These are phyloP conservation scores for Wickerhamomyces chaumierensis DNA, from an alignment of 805 yeast genomes.

Conservation along the genomic window DNA sequence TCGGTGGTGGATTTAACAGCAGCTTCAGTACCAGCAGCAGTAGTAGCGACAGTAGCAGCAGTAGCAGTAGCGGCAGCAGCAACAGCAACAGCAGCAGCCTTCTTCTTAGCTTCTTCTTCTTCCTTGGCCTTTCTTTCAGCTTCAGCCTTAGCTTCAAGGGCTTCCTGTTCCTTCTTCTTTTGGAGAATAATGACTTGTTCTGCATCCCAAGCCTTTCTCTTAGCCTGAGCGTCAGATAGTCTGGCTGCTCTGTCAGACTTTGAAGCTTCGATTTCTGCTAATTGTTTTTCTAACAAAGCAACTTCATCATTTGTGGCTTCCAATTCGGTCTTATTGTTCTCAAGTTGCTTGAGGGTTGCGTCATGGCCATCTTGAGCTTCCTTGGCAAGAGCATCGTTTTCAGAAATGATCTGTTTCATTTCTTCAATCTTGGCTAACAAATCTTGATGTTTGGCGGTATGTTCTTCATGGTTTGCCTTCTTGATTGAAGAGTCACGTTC, in stretches of 20 bases:
- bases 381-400: conserved; percentile 10
- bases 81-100: background rate
- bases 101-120: conserved; percentile 3
- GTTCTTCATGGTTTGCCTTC: conserved; percentile 9
- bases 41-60: background rate
- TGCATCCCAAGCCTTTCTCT: conserved; percentile 14
- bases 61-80: background rate
- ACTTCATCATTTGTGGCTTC: conserved; percentile 8
- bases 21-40: too few relatives aligned
- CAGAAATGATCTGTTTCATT: conserved; percentile 10
- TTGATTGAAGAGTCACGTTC: conserved; percentile 15
- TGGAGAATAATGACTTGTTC: conserved; percentile 3
- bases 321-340: conserved; percentile 11
- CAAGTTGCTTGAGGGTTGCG: conserved; percentile 6
- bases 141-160: too few relatives aligned
- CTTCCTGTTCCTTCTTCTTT: too few relatives aligned
- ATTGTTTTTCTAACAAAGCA: conserved; percentile 10
- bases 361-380: conserved; percentile 7
- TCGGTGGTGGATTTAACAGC: too few relatives aligned
- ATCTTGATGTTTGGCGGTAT: conserved; percentile 8
- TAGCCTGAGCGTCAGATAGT: conserved; percentile 13
- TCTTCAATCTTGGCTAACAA: conserved; percentile 11
- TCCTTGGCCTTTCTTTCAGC: conserved; percentile 9
- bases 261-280: conserved; percentile 13
- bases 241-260: conserved; percentile 13